Percentiles rank a stretch among this genome's conserved stretches.
Evolutionary conservation across 139 green algal genomes (phyloP).

Genomic region (Micromonas pusilla): DNA sequence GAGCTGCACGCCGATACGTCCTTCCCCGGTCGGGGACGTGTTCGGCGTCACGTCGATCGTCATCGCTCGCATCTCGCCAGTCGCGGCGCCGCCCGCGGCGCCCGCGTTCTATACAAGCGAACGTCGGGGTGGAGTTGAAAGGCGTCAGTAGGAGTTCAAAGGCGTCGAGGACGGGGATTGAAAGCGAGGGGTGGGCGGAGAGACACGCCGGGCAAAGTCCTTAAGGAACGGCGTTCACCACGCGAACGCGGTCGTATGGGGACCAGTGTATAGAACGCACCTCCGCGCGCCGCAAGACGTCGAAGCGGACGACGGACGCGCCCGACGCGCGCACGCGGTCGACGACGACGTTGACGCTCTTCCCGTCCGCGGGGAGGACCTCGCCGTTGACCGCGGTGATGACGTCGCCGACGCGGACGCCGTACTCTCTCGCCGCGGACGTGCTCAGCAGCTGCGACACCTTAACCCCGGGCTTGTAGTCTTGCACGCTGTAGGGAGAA

Average conservation of each 20-base stretch:
- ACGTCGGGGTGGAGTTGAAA: no score
- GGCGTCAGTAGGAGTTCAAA: no score
- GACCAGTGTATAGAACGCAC: no score
- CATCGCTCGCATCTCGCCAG: neutral
- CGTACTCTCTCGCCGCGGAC: constrained; percentile 6
- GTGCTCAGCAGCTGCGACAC: constrained; percentile 51
- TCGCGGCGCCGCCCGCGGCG: neutral
- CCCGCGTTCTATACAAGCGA: neutral
- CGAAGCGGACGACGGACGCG: neutral
- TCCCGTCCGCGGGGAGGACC: constrained; percentile 55
- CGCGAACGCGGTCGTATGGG: no score
- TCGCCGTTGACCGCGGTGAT: constrained; percentile 54
- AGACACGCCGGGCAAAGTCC: no score
- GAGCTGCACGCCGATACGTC: constrained; percentile 84
- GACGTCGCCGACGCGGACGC: constrained; percentile 6
- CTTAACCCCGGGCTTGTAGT: constrained; percentile 66
- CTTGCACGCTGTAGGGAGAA: no score
- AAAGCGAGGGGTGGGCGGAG: no score
- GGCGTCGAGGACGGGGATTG: no score
- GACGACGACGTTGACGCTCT: constrained; percentile 17
- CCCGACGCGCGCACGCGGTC: neutral
- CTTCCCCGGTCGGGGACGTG: constrained; percentile 47
- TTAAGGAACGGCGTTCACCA: no score
- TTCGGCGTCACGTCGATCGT: constrained; percentile 21
- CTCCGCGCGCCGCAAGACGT: no score